Evolutionary conservation across 805 yeast species (phyloP).

Genomic region (Metschnikowia cubensis): DNA sequence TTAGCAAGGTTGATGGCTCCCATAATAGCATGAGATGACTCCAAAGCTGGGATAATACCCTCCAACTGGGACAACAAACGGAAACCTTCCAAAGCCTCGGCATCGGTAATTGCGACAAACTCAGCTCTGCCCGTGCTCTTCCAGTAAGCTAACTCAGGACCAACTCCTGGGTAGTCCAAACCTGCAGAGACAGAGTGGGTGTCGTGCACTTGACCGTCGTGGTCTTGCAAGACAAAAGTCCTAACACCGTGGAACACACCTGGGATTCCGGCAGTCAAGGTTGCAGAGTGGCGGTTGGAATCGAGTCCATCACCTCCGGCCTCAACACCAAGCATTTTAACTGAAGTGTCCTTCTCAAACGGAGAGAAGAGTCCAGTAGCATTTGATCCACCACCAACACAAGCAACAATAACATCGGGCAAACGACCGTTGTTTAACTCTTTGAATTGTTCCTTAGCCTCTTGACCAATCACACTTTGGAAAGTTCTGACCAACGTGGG

Average conservation of each 20-base stretch:
- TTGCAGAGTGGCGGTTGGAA: conserved; percentile 88
- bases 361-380: conserved; percentile 95
- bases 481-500: conserved; percentile 97
- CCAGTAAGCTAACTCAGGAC: conserved; percentile 97
- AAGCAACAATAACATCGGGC: conserved; percentile 94
- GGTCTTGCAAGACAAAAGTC: conserved; percentile 86
- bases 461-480: conserved; percentile 95
- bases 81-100: conserved; percentile 92
- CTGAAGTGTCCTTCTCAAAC: conserved; percentile 75
- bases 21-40: conserved; percentile 92
- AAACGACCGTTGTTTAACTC: conserved; percentile 73
- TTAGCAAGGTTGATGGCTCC: conserved; percentile 88
- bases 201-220: conserved; percentile 94
- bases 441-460: conserved; percentile 87
- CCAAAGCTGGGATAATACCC: conserved; percentile 98
- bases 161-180: conserved; percentile 98
- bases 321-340: conserved; percentile 87
- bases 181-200: conserved; percentile 99
- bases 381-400: conserved; percentile 99
- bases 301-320: conserved; percentile 98
- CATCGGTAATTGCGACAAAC: conserved; percentile 89
- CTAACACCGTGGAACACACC: conserved; percentile 99
- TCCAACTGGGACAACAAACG: conserved; percentile 83
- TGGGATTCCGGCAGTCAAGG: conserved; percentile 88
- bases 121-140: conserved; percentile 89